Evolutionary conservation across 2,329 filamentous ascomycete genomes (phyloP), one percentile per base, ranked within the genome.

Genomic region (Endocalyx cinctus): DNA sequence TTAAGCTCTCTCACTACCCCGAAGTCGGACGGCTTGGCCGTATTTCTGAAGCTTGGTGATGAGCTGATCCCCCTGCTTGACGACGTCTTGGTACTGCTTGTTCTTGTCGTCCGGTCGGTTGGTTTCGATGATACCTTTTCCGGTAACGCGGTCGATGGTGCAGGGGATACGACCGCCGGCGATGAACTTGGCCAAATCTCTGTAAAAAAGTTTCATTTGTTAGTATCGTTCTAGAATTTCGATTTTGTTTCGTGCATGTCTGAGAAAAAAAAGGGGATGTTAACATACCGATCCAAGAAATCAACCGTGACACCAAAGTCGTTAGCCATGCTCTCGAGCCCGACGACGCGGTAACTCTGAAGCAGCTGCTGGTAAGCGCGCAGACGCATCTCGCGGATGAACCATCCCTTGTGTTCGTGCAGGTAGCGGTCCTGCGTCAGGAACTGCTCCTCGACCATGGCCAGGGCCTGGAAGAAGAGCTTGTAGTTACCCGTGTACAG

Each of bases 1-100:
- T 23, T 72, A 95, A 52, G 87, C 87, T 52, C 92, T 79, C 73
- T 98, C 92, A 58, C 90, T 97, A 25, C 92, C 92, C 53, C 92
- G 79, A 65, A 98, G 72, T 56, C 92, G 79, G 45, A 98, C 92
- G 3, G 92, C 85, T 66, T 98, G 92, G 27, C 92, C 92, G 62
- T 98, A 98, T 74, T 98, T 98, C 69, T 98, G 92, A 50, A 98
- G 72, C 74, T 98, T 98, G 38, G 92, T 98, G 60, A 98, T 97
- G 43, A 98, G 74, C 64, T 94, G 86, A 63, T 98, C 92, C 19
- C 92, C 92, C 60, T 97, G 92, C 69, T 92, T 92, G 41, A 98
- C 88, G 23, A 97, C 88, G 52, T 98, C 92, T 52, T 89, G 85
- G 66, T 98, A 98, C 69, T 98, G 92, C 76, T 95, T 96, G 74